Evolutionary conservation across 169 alveolate species (phyloP), one percentile per base, ranked within the genome.

Genomic region (Eimeria acervulina): DNA sequence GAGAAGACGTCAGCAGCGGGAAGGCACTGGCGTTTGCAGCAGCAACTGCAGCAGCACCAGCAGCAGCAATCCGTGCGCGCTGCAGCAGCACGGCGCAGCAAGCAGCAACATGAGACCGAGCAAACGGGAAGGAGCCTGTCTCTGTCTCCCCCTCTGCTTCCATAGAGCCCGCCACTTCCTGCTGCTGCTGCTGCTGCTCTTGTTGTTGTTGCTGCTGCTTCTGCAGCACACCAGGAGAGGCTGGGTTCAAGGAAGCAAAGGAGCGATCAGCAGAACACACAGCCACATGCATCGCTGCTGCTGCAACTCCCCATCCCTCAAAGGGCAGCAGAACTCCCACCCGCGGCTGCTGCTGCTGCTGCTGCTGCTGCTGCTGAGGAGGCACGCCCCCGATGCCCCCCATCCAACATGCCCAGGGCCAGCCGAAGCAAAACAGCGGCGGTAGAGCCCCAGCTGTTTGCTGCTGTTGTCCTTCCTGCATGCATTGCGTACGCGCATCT

Each of bases 11-110:
- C 47, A 66, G 83, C 36, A 66, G 83, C 17, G 94, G 94, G 70
- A 87, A 66, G 33, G 83, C 94, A 55, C 68, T 66, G 31, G 94
- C 94, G 21, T 61, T 66, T 19, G 94, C 94, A 21, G 83, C 94
- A 38, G 94, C 83, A 10, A n/a, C 94, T 52, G 93, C 93, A 33
- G 93, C 93, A 55, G 93, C 93, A 51, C 55, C 93, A 23, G 78
- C 61, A 15, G 92, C 78, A 51, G 92, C 92, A 31, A 84, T 84
- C 76, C 92, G 76, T 21, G 92, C 23, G 76, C 92, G 92, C 92
- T 84, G 92, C 92, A 84, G 92, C 52, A 84, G 33, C 92, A 84
- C 52, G 31, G 92, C 92, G 47, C 92, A 55, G 59, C 78, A 84
- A 31, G 92, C 92, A 28, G 92, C 76, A 52, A 84, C 78, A 3